These are phyloP conservation scores for Coniophora puteana DNA, from an alignment of 1,284 basidiomycete genomes.

Conservation along the genomic window DNA sequence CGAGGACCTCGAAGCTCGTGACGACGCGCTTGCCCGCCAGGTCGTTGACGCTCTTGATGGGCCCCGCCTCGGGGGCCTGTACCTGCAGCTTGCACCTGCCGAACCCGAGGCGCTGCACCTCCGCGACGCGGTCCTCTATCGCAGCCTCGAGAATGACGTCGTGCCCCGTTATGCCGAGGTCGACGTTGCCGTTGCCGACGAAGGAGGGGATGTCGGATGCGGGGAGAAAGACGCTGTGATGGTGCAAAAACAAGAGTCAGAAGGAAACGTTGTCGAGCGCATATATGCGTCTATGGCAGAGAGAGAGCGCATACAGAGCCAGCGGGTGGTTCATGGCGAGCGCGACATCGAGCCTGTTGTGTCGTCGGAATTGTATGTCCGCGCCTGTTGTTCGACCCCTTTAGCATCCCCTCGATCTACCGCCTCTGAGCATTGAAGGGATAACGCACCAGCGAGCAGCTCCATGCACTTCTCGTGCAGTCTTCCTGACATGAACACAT, in stretches of 20 bases:
- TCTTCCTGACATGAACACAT: constrained; percentile 51
- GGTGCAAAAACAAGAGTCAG: no score
- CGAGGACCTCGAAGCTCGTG: constrained; percentile 90
- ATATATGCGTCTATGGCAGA: background rate
- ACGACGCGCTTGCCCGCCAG: constrained; percentile 92
- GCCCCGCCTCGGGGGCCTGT: constrained; percentile 83
- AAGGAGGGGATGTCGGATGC: constrained; percentile 98
- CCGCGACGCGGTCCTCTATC: constrained; percentile 75
- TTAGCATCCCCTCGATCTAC: no score
- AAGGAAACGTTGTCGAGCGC: constrained; percentile 3
- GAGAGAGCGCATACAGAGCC: constrained; percentile 62
- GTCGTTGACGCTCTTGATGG: constrained; percentile 71
- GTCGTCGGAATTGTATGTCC: constrained; percentile 93
- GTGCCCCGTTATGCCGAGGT: constrained; percentile 92
- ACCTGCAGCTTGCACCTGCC: constrained; percentile 95
- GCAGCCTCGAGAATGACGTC: constrained; percentile 94
- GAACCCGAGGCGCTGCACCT: constrained; percentile 85
- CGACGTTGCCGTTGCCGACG: constrained; percentile 96
- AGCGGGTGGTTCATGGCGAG: constrained; percentile 92
- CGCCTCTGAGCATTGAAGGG: background rate
- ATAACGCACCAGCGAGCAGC: constrained; percentile 64
- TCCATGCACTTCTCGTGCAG: constrained; percentile 92
- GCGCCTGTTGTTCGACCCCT: constrained; percentile 75
- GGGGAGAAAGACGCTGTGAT: constrained; percentile 89
- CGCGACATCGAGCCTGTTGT: constrained; percentile 88